Conservation (phyloP, 176 grass and related monocot species). For the Sorghum bicolor region Sorghum_bicolor_NCBIv3 NC_012879.2:57755501-57756000, state of each 20-base stretch:
- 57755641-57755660: neutral
- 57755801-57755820: constrained; percentile 49
- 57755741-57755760: constrained; percentile 7
- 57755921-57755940: constrained; percentile 19
- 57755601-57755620: neutral
- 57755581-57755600: neutral
- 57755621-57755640: neutral
- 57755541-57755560: neutral
- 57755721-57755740: neutral
- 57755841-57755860: constrained; percentile 76
- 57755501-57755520: neutral
- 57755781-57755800: constrained; percentile 69
- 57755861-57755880: constrained; percentile 82
- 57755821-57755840: constrained; percentile 87
- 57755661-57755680: neutral
- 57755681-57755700: neutral
- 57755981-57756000: constrained; percentile 25
- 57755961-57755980: neutral
- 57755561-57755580: neutral
- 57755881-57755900: constrained; percentile 99
- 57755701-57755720: neutral
- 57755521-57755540: neutral
- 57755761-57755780: constrained; percentile 66
- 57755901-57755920: neutral
- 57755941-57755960: neutral